Evolutionary conservation across 257 asterid genomes (phyloP).

Genomic region (Nicotiana tabacum): DNA sequence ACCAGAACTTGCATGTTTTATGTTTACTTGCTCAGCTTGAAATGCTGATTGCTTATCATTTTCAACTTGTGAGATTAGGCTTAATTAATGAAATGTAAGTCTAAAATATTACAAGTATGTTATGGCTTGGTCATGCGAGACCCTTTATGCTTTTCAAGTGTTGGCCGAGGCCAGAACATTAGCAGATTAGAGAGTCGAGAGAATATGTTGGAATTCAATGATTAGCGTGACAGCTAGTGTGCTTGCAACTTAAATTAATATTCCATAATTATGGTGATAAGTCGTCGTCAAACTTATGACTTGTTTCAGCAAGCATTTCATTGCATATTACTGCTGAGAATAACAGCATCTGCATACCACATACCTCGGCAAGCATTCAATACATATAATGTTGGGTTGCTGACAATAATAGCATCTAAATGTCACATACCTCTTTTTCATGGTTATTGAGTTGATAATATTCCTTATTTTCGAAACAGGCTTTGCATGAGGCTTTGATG

Average conservation of each 20-base stretch:
- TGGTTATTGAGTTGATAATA: neutral
- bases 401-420: neutral
- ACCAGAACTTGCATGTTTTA: neutral
- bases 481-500: constrained; percentile 67
- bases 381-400: neutral
- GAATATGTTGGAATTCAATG: neutral
- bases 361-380: neutral
- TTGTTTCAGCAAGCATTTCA: neutral
- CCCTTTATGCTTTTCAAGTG: neutral
- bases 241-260: neutral
- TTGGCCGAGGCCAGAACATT: neutral
- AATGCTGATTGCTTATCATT: neutral
- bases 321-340: neutral
- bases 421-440: neutral
- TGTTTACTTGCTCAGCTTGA: neutral
- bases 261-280: neutral
- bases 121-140: neutral
- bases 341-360: neutral
- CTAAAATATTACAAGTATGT: neutral
- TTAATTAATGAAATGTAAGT: neutral
- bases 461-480: constrained; percentile 30
- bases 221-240: neutral
- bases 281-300: neutral
- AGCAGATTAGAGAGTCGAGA: neutral
- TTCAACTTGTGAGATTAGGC: neutral